Evolutionary conservation across 1,139 yeast species (phyloP).

Genomic region (Sugiyamaella castrensis): DNA sequence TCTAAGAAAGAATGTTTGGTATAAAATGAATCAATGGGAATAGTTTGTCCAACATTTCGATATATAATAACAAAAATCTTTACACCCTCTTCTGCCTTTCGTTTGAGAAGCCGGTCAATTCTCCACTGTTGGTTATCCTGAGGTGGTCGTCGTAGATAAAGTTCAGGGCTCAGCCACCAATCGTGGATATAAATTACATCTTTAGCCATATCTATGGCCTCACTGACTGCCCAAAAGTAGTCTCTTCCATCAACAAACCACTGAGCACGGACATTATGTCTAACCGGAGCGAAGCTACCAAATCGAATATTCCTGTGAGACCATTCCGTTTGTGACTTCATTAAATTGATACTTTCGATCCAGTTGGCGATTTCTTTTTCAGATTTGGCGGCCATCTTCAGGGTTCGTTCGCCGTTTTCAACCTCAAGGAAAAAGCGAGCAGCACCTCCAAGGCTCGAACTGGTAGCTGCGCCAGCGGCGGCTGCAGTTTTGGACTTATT

Average conservation of each 20-base stretch:
- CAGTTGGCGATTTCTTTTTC: slow-evolving; percentile 69
- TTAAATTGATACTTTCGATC: slow-evolving; percentile 68
- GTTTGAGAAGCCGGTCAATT: slow-evolving; percentile 78
- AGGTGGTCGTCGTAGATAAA: slow-evolving; percentile 89
- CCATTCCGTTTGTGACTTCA: slow-evolving; percentile 72
- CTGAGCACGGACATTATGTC: slow-evolving; percentile 83
- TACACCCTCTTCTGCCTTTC: slow-evolving; percentile 93
- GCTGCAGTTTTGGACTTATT: slow-evolving; percentile 5
- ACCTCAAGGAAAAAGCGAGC: slow-evolving; percentile 53
- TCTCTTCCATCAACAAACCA: slow-evolving; percentile 98
- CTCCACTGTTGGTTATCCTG: slow-evolving; percentile 95
- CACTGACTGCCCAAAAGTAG: slow-evolving; percentile 93
- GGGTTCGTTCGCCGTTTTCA: slow-evolving; percentile 73
- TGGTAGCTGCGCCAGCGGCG: slow-evolving; percentile 8
- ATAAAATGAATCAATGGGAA: slow-evolving; percentile 90
- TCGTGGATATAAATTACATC: slow-evolving; percentile 95
- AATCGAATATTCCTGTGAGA: slow-evolving; percentile 64
- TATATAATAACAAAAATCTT: slow-evolving; percentile 91
- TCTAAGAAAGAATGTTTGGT: slow-evolving; percentile 90
- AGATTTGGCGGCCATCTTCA: slow-evolving; percentile 72
- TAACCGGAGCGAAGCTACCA: slow-evolving; percentile 87
- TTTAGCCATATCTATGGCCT: slow-evolving; percentile 89
- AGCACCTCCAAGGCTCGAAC: slow-evolving; percentile 8
- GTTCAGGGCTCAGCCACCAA: slow-evolving; percentile 98
- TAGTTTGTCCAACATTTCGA: slow-evolving; percentile 90